Evolutionary conservation across 305 asterid species (phyloP).

Genomic region (Andrographis paniculata): DNA sequence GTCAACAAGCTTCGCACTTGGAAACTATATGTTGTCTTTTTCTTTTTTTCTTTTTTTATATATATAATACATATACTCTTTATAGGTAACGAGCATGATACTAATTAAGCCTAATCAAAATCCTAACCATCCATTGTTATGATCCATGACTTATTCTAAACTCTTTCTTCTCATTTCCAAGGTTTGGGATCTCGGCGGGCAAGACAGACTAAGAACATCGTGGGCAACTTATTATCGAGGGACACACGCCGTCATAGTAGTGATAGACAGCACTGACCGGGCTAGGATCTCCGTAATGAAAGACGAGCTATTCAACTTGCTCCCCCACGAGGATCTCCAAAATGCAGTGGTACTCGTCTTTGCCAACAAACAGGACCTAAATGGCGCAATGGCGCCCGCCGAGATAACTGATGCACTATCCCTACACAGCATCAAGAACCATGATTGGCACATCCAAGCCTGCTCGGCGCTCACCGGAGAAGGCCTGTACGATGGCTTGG

Average conservation of each 20-base stretch:
- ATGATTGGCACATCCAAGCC: constrained; percentile 97
- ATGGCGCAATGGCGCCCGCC: constrained; percentile 94
- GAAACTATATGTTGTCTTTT: too few relatives aligned
- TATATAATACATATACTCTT: too few relatives aligned
- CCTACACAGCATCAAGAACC: constrained; percentile 89
- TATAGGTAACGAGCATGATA: too few relatives aligned
- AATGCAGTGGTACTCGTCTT: constrained; percentile 70
- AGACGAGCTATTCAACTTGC: constrained; percentile 73
- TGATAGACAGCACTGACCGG: constrained; percentile 92
- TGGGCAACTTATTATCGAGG: constrained; percentile 95
- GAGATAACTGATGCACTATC: constrained; percentile 91
- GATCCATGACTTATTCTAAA: too few relatives aligned
- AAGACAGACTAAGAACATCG: constrained; percentile 80
- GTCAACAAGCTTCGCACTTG: too few relatives aligned
- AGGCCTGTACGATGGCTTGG: constrained; percentile 90
- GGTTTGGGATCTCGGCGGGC: constrained; percentile 99
- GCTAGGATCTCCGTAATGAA: constrained; percentile 83
- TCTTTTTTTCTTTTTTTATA: too few relatives aligned
- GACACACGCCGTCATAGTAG: constrained; percentile 79
- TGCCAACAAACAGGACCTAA: constrained; percentile 92
- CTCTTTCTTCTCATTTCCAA: too few relatives aligned
- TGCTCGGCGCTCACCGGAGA: constrained; percentile 92
- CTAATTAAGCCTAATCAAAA: too few relatives aligned
- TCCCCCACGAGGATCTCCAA: constrained; percentile 80
- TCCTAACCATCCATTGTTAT: too few relatives aligned